Conservation (phyloP, 2,329 filamentous ascomycete species). For the Penicillium decumbens region DNA sequence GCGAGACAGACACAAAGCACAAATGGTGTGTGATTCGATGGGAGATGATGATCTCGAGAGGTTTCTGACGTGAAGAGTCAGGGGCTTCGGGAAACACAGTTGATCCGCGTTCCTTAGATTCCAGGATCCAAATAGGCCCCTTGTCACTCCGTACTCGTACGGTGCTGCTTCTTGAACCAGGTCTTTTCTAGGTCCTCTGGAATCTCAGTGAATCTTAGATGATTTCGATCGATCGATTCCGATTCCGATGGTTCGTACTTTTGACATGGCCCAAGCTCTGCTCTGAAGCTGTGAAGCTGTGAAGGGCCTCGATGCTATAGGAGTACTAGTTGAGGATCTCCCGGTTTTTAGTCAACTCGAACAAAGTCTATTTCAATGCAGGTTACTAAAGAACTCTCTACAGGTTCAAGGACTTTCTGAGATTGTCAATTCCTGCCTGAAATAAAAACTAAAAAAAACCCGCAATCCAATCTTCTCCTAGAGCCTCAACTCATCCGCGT, state of each 20-base stretch:
- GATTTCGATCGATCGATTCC: constrained; percentile 19
- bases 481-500: no score
- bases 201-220: neutral
- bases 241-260: constrained; percentile 8
- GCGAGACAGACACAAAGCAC: neutral
- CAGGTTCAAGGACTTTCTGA: no score
- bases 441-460: no score
- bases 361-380: no score
- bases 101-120: neutral
- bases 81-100: neutral
- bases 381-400: no score
- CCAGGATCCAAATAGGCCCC: neutral
- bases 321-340: no score
- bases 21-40: neutral
- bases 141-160: neutral
- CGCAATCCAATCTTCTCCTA: no score
- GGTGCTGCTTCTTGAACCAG: no score
- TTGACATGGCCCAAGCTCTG: neutral
- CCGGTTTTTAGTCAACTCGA: no score
- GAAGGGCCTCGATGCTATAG: neutral
- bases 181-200: constrained; percentile 4
- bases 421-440: no score
- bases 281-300: neutral
- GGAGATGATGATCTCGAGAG: neutral
- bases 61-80: neutral